Evolutionary conservation across 2,329 filamentous ascomycete genomes (phyloP).

Genomic region (Cyanodermella asteris): DNA sequence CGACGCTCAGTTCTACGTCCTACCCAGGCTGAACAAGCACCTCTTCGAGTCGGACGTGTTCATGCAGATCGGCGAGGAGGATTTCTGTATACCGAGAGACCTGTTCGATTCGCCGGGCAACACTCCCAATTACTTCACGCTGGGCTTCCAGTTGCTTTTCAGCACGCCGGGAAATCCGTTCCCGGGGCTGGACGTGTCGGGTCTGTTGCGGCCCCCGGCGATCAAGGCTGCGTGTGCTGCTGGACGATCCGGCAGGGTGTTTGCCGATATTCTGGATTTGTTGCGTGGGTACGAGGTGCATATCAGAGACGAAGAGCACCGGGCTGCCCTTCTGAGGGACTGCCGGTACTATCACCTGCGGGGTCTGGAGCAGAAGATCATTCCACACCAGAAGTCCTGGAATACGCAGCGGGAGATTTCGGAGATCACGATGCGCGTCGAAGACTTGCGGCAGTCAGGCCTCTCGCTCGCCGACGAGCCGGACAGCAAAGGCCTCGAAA

Average conservation of each 20-base stretch:
- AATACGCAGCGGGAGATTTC: constrained; percentile 45
- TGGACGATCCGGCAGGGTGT: constrained; percentile 61
- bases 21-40: constrained; percentile 74
- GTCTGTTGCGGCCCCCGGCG: constrained; percentile 64
- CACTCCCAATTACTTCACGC: constrained; percentile 85
- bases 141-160: constrained; percentile 80
- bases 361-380: constrained; percentile 68
- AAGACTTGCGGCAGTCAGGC: constrained; percentile 77
- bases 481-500: constrained; percentile 8
- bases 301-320: constrained; percentile 55
- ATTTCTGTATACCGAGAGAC: constrained; percentile 79
- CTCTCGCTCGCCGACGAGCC: constrained; percentile 40
- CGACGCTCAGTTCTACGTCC: constrained; percentile 82
- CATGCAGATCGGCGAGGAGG: constrained; percentile 65
- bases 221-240: constrained; percentile 67
- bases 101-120: constrained; percentile 71
- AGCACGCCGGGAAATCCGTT: constrained; percentile 59
- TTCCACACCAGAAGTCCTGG: constrained; percentile 53
- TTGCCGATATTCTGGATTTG: constrained; percentile 60
- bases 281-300: constrained; percentile 65
- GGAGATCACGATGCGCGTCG: constrained; percentile 61
- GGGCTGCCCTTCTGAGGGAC: constrained; percentile 57
- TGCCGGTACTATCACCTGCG: constrained; percentile 87
- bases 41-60: constrained; percentile 83
- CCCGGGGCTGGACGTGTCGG: constrained; percentile 58